phyloP scores from a whole-genome alignment of 371 early-diverging fungal species.

The Mucor saturninus region DNA sequence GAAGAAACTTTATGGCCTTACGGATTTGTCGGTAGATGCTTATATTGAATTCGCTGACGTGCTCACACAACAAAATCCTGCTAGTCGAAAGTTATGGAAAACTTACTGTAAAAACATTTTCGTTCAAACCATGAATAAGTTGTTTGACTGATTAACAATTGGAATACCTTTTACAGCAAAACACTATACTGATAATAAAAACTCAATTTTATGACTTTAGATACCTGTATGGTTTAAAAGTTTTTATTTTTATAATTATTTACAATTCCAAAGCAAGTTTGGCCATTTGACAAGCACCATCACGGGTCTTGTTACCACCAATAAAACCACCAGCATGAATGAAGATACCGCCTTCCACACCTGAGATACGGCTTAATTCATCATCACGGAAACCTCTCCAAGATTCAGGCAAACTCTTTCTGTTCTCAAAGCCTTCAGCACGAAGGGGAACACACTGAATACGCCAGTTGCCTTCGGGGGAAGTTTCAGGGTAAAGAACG shows the following conservation, averaged over 20 bases:
- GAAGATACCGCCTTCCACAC: constrained; percentile 88
- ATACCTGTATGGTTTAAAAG: no score
- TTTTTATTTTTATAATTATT: constrained; percentile 14
- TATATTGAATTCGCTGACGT: constrained; percentile 44
- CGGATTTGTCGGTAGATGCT: constrained; percentile 56
- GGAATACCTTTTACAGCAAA: no score
- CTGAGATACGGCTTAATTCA: constrained; percentile 76
- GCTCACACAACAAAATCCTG: constrained; percentile 19
- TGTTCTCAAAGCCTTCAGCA: constrained; percentile 82
- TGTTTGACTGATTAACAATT: background rate
- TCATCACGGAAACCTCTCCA: constrained; percentile 97
- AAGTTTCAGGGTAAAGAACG: constrained; percentile 81
- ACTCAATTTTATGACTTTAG: no score
- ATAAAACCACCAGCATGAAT: constrained; percentile 90
- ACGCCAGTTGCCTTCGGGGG: constrained; percentile 65
- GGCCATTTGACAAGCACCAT: constrained; percentile 57
- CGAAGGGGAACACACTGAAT: constrained; percentile 82
- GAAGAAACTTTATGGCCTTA: constrained; percentile 59
- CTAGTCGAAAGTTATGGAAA: constrained; percentile 31
- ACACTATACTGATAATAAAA: no score
- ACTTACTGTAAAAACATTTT: constrained; percentile 45
- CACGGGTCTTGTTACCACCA: constrained; percentile 51
- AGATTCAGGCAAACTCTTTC: constrained; percentile 89
- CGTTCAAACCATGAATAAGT: constrained; percentile 34
- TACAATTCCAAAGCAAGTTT: constrained; percentile 52